Conservation (phyloP, 371 early-diverging fungal genomes). For the Sporodiniella umbellata region DNA sequence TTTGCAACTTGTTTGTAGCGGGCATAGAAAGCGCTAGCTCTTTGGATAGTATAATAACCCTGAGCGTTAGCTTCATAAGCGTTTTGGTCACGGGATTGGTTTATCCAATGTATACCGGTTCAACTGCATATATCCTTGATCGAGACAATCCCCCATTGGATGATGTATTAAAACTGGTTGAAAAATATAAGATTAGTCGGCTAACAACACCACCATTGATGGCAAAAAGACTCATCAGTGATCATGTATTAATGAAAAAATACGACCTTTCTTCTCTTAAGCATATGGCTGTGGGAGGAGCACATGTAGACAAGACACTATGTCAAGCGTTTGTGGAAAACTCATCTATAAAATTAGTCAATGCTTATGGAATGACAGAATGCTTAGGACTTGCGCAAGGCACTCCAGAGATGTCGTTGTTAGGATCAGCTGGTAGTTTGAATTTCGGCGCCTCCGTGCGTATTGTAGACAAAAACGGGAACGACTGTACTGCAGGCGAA, state of each 20-base stretch:
- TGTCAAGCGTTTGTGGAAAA: conserved; percentile 28
- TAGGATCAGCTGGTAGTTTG: not conserved
- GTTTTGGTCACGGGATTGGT: too few species aligned
- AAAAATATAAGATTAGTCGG: too few species aligned
- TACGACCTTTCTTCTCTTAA: conserved; percentile 56
- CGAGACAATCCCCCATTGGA: too few species aligned
- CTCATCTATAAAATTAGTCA: conserved; percentile 44
- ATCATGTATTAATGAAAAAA: conserved; percentile 15
- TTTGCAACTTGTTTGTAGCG: too few species aligned
- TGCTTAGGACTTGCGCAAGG: conserved; percentile 18
- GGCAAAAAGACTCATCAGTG: not conserved
- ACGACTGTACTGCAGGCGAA: conserved; percentile 30
- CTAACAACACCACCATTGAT: not conserved
- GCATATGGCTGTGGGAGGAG: conserved; percentile 60
- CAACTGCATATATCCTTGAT: too few species aligned
- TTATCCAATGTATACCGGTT: too few species aligned
- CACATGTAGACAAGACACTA: conserved; percentile 59
- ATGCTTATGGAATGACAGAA: conserved; percentile 67
- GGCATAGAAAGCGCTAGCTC: too few species aligned
- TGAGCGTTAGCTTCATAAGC: too few species aligned
- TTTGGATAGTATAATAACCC: too few species aligned
- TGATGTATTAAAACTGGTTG: too few species aligned
- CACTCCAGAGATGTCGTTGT: not conserved
- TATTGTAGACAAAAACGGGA: conserved; percentile 1
- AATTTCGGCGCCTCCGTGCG: not conserved